Evolutionary conservation across 176 grass and related monocot species (phyloP).

Genomic region (Zoysia pacifica): DNA sequence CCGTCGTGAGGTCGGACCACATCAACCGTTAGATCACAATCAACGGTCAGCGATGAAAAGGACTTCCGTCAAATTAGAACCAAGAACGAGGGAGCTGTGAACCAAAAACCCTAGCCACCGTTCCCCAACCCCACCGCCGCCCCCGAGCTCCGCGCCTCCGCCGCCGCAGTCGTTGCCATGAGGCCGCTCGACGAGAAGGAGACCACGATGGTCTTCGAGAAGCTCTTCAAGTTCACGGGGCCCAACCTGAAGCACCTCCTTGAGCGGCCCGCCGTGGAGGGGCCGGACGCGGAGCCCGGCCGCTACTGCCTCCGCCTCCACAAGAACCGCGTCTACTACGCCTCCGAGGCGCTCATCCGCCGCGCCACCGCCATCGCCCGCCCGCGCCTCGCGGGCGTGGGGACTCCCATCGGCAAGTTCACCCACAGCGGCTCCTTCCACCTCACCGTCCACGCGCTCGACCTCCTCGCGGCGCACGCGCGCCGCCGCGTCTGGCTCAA

Average conservation of each 20-base stretch:
- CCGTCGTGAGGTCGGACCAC: not conserved
- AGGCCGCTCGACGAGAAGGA: conserved; percentile 90
- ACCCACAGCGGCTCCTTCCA: conserved; percentile 83
- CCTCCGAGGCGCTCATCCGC: conserved; percentile 69
- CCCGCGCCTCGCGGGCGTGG: conserved; percentile 60
- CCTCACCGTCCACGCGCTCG: conserved; percentile 78
- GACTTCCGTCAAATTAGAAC: not conserved
- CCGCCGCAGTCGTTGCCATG: conserved; percentile 38
- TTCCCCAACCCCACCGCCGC: not conserved
- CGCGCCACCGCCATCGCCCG: conserved; percentile 67
- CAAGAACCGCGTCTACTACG: conserved; percentile 88
- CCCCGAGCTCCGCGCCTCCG: not conserved
- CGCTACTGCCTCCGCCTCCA: conserved; percentile 89
- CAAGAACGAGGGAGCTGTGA: not conserved
- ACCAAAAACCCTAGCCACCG: conserved; percentile 36
- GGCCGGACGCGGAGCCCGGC: conserved; percentile 52
- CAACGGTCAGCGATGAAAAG: not conserved
- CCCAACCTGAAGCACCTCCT: conserved; percentile 85
- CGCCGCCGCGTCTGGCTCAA: conserved; percentile 88
- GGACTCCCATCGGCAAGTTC: conserved; percentile 81
- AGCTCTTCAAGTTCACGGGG: conserved; percentile 88
- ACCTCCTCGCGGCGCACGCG: conserved; percentile 88
- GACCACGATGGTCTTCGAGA: conserved; percentile 76
- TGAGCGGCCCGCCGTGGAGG: conserved; percentile 71
- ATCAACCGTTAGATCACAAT: conserved; percentile 3